Evolutionary conservation across 768 basidiomycete genomes (phyloP), one percentile per base, ranked within the genome.

Genomic region (Coprinopsis sp.): DNA sequence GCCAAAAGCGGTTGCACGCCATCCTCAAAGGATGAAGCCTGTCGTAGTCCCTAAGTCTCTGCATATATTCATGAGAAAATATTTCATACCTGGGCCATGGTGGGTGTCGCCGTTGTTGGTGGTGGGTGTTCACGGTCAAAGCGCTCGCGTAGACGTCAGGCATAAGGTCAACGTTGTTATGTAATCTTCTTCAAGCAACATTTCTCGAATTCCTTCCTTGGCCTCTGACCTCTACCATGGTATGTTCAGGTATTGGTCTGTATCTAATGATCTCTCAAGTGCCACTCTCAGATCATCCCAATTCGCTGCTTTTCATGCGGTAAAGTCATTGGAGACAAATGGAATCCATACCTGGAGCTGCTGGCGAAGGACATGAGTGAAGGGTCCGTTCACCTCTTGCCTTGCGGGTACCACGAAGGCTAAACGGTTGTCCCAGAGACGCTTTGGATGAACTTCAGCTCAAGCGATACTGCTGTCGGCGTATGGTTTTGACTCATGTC

Each of bases 401-500:
- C 8, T 40, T 37, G 27, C 19, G 16, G n/a, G 29, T 12, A 18
- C 28, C 1, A 24, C 30, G 19, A 16, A 2, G 28, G 14, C 41
- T 22, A 33, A 44, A 30, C 4, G 6, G 48, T n/a, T n/a, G 44
- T 14, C 14, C 21, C 53, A 95, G 93, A 56, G 91, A 95, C 45
- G 91, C 92, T 4, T 76, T 96, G 34, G 91, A 94, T 51, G 82
- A 87, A 56, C 71, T 95, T 1, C 87, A 93, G 54, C 68, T 98
- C 36, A 94, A 91, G 65, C 72, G 95, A 46, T 98, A 98, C 60
- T 98, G 95, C 67, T 97, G 95, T 67, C 77, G 94, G 37, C 80
- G 95, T 37, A 98, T 97, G 95, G 90, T 98, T 4, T 71, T 97
- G 44, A 97, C 95, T 0, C 95, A 98, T 63, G 95, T 97, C 46